These are phyloP conservation scores for Arabidopsis hybrid DNA, from an alignment of 441 rosid species.

Conservation along the genomic window DNA sequence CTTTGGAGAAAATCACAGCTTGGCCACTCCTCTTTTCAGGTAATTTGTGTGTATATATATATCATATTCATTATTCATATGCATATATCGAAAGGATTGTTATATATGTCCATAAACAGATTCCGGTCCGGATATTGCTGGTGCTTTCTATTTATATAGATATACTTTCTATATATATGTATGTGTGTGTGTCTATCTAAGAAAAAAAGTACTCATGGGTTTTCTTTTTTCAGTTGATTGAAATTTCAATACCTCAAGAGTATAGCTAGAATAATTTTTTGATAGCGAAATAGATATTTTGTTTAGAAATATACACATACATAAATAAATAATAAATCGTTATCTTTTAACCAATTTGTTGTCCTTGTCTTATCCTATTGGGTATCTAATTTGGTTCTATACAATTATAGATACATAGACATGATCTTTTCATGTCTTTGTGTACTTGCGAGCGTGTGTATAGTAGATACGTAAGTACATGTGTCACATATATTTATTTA, in stretches of 20 bases:
- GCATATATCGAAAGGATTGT: too few species aligned
- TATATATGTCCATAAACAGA: conserved; percentile 8
- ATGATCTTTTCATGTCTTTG: conserved; percentile 35
- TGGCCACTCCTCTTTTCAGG: conserved; percentile 42
- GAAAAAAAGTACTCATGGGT: neutral
- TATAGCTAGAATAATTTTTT: conserved; percentile 5
- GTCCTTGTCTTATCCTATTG: conserved; percentile 32
- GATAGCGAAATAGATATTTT: conserved; percentile 39
- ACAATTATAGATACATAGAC: conserved; percentile 33
- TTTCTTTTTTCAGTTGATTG: neutral
- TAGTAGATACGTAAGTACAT: conserved; percentile 6
- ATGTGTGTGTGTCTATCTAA: neutral
- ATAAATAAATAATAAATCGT: neutral
- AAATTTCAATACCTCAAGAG: conserved; percentile 20
- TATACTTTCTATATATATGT: neutral
- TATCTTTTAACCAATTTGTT: conserved; percentile 13
- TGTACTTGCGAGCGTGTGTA: conserved; percentile 35
- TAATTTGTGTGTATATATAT: neutral
- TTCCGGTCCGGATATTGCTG: conserved; percentile 9
- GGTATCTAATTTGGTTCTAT: conserved; percentile 33
- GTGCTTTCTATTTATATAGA: neutral
- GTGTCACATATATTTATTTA: conserved; percentile 9
- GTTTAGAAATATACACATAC: neutral
- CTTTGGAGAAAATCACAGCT: conserved; percentile 42
- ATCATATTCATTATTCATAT: too few species aligned